Percentiles rank a stretch among this genome's conserved stretches.
Evolutionary conservation across 768 basidiomycete species (phyloP).

Genomic region (Hygrophorus pudorinus): DNA sequence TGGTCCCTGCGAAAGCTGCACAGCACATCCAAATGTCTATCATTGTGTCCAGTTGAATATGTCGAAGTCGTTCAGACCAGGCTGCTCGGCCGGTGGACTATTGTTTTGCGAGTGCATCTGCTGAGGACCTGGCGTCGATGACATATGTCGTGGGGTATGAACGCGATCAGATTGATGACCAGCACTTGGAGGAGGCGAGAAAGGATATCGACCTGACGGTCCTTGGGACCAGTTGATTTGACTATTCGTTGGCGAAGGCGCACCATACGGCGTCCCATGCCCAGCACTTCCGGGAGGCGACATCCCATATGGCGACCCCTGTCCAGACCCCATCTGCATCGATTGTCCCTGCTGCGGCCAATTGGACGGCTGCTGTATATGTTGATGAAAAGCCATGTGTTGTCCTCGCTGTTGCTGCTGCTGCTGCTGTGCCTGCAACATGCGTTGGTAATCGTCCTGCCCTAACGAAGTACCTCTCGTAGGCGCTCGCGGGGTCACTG

Average conservation of each 20-base stretch:
- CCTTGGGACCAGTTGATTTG: constrained; percentile 21
- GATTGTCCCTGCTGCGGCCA: constrained; percentile 21
- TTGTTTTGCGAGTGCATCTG: constrained; percentile 28
- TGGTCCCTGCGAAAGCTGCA: constrained; percentile 17
- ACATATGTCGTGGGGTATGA: constrained; percentile 39
- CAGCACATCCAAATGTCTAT: constrained; percentile 18
- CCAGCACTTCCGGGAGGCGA: constrained; percentile 30
- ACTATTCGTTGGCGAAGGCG: constrained; percentile 23
- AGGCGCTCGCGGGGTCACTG: constrained; percentile 39
- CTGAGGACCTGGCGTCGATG: constrained; percentile 37
- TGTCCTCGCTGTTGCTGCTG: constrained; percentile 27
- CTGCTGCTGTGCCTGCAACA: constrained; percentile 32
- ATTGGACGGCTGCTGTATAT: constrained; percentile 16
- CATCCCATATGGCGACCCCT: constrained; percentile 24
- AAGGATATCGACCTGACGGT: constrained; percentile 22
- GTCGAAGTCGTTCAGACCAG: constrained; percentile 40
- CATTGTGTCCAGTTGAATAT: constrained; percentile 49
- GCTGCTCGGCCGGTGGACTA: constrained; percentile 31
- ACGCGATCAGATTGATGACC: constrained; percentile 21
- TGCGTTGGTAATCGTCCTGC: constrained; percentile 49
- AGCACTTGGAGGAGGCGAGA: constrained; percentile 25
- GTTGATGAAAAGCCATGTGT: constrained; percentile 24
- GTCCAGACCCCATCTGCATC: constrained; percentile 16
- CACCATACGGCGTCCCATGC: constrained; percentile 18
- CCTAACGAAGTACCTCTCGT: constrained; percentile 27